Conservation (phyloP, 106 monocot species). For the Platanthera guangdongensis region DNA sequence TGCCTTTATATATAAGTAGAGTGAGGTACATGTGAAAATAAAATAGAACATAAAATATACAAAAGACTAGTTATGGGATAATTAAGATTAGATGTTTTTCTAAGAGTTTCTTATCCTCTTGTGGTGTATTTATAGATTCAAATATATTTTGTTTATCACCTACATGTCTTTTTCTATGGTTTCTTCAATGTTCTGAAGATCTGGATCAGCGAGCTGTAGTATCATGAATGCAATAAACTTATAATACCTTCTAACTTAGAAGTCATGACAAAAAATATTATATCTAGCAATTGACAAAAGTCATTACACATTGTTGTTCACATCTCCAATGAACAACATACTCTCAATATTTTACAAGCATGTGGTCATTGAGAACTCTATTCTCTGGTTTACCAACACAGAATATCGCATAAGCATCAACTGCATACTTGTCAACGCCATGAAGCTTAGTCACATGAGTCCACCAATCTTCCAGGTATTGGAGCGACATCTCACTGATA, state of each 20-base stretch:
- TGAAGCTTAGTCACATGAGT: constrained; percentile 51
- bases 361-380: constrained; percentile 38
- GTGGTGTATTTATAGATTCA: too few relatives aligned
- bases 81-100: too few relatives aligned
- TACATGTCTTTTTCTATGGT: too few relatives aligned
- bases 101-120: too few relatives aligned
- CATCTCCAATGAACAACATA: constrained; percentile 7
- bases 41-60: too few relatives aligned
- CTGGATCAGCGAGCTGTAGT: not conserved
- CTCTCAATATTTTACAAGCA: constrained; percentile 45
- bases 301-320: not conserved
- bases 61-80: too few relatives aligned
- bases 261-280: not conserved
- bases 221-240: not conserved
- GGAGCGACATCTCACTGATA: constrained; percentile 24
- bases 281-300: not conserved
- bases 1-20: too few relatives aligned
- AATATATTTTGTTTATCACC: too few relatives aligned
- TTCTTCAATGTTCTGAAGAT: too few relatives aligned
- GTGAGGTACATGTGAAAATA: too few relatives aligned
- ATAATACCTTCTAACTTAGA: not conserved
- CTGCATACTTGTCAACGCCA: constrained; percentile 64
- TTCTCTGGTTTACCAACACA: constrained; percentile 36
- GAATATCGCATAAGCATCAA: constrained; percentile 68
- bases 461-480: constrained; percentile 37